Percentiles rank a stretch among this genome's conserved stretches.
Evolutionary conservation across 2,329 filamentous ascomycete genomes (phyloP).

Genomic region (Arthrobotrys megalospora): DNA sequence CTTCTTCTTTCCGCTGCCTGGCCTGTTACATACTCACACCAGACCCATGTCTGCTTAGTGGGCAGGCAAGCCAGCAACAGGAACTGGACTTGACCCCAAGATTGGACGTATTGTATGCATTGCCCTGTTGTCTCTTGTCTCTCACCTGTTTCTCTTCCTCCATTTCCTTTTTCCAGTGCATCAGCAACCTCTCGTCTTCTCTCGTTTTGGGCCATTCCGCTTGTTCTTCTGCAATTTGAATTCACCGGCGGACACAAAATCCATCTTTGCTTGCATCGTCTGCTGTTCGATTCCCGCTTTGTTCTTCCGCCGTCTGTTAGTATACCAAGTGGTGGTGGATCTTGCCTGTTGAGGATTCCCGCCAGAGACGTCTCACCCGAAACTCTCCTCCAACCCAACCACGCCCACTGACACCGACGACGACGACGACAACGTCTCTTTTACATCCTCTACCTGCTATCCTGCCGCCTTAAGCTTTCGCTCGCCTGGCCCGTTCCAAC

Average conservation of each 20-base stretch:
- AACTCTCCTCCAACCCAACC: slow-evolving; percentile 50
- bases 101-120: slow-evolving; percentile 61
- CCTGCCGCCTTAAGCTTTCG: neutral
- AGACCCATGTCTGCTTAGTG: slow-evolving; percentile 55
- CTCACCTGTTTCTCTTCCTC: slow-evolving; percentile 55
- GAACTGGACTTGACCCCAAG: slow-evolving; percentile 53
- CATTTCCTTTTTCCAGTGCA: slow-evolving; percentile 50
- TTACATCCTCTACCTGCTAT: neutral
- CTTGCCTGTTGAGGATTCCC: slow-evolving; percentile 60
- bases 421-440: slow-evolving; percentile 26
- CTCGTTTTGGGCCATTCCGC: slow-evolving; percentile 5
- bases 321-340: slow-evolving; percentile 32
- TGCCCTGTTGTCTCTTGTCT: slow-evolving; percentile 62
- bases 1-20: slow-evolving; percentile 49
- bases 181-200: slow-evolving; percentile 40
- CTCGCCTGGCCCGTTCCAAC: slow-evolving; percentile 38
- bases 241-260: slow-evolving; percentile 43
- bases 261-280: slow-evolving; percentile 14
- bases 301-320: slow-evolving; percentile 11
- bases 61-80: slow-evolving; percentile 49
- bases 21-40: slow-evolving; percentile 58
- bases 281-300: neutral
- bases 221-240: neutral
- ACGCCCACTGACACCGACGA: neutral
- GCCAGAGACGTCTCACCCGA: slow-evolving; percentile 51